Evolutionary conservation across 257 asterid genomes (phyloP).

Genomic region (Forsythia suspensa): DNA sequence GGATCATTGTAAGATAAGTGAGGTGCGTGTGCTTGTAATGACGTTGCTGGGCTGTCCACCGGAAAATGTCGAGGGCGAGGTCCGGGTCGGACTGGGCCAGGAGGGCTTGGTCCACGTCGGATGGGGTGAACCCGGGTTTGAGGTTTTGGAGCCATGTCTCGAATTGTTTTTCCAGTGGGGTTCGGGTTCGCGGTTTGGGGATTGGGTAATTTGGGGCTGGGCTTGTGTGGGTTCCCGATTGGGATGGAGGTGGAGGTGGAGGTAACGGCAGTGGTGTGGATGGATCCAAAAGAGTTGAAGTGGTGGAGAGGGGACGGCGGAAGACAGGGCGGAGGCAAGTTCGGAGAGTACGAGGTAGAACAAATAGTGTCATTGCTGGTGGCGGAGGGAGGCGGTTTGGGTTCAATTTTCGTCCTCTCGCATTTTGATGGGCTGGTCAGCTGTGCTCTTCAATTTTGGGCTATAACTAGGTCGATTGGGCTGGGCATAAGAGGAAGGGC

Average conservation of each 20-base stretch:
- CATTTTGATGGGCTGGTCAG: not conserved
- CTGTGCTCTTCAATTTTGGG: not conserved
- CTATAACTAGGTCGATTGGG: too few relatives aligned
- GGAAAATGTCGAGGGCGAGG: constrained; percentile 89
- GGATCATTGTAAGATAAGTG: constrained; percentile 72
- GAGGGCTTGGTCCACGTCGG: constrained; percentile 69
- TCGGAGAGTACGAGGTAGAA: constrained; percentile 32
- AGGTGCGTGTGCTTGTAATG: constrained; percentile 67
- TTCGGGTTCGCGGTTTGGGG: constrained; percentile 45
- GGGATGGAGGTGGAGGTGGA: constrained; percentile 22
- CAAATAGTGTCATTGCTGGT: constrained; percentile 31
- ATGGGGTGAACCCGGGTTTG: constrained; percentile 79
- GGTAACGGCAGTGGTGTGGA: not conserved
- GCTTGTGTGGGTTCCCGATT: constrained; percentile 6
- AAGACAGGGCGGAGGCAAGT: constrained; percentile 33
- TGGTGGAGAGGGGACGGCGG: constrained; percentile 41
- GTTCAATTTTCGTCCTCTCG: not conserved
- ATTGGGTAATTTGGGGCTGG: constrained; percentile 19
- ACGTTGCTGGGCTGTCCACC: constrained; percentile 94
- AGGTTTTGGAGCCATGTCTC: constrained; percentile 75
- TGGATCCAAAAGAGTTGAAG: constrained; percentile 15
- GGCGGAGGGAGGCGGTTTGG: constrained; percentile 1
- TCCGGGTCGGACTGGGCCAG: constrained; percentile 81
- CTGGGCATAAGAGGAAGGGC: too few relatives aligned
- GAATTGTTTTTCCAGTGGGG: constrained; percentile 73